These are phyloP conservation scores for Lathyrus oleraceus DNA, from an alignment of 306 rosid species.

Conservation along the genomic window DNA sequence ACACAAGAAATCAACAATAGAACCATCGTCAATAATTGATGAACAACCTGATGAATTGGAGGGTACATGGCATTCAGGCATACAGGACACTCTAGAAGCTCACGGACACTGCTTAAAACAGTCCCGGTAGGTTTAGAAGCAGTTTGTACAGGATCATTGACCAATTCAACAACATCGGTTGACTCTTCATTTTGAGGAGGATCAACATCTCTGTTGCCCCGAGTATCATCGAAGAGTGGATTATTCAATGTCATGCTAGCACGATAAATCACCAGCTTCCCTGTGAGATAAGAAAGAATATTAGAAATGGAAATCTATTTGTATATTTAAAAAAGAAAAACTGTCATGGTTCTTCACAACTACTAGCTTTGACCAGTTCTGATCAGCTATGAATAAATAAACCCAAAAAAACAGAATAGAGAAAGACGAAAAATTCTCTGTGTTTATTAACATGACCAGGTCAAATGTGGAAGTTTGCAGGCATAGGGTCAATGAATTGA, in stretches of 20 bases:
- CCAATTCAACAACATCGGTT: conserved; percentile 57
- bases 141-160: conserved; percentile 57
- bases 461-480: not conserved
- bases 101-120: conserved; percentile 87
- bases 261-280: conserved; percentile 20
- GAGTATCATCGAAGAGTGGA: conserved; percentile 68
- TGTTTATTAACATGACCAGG: not conserved
- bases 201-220: conserved; percentile 75
- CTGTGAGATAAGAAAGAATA: conserved; percentile 17
- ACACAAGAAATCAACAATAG: conserved; percentile 16
- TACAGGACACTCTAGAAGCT: conserved; percentile 93
- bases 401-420: not conserved
- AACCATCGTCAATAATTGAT: conserved; percentile 5
- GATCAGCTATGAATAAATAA: not conserved
- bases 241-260: conserved; percentile 64
- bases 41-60: conserved; percentile 86
- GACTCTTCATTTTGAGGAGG: conserved; percentile 75
- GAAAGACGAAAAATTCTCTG: not conserved
- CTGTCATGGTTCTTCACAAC: not conserved
- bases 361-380: not conserved
- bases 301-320: too few species aligned
- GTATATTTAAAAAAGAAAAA: not conserved
- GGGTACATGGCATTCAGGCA: conserved; percentile 96
- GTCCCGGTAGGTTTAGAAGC: conserved; percentile 55
- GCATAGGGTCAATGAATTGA: not conserved